Percentiles rank a stretch among this genome's conserved stretches.
phyloP scores from a whole-genome alignment of 345 rosid genomes.

The Eucalyptus microcorys region DNA sequence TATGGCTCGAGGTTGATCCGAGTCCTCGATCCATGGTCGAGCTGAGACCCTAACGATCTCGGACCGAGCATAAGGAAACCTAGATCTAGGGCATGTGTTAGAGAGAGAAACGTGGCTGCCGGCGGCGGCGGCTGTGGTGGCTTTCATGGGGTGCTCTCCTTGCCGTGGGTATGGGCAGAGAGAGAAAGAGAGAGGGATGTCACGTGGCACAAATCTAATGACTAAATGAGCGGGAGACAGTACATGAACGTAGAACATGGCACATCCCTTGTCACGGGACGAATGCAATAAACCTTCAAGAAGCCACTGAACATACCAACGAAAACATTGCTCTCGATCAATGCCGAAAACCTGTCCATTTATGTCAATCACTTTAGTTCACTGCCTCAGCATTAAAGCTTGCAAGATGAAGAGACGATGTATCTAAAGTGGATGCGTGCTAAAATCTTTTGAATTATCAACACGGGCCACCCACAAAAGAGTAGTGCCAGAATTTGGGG shows the following conservation, averaged over 20 bases:
- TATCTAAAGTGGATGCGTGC: background rate
- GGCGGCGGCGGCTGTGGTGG: background rate
- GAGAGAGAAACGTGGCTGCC: background rate
- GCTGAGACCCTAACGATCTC: background rate
- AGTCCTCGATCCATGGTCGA: background rate
- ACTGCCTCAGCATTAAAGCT: background rate
- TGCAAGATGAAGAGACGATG: background rate
- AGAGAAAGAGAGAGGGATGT: background rate
- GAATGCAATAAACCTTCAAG: background rate
- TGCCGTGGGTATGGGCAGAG: background rate
- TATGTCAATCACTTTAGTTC: background rate
- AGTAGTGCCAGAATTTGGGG: background rate
- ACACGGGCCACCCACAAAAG: background rate
- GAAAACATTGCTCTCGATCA: background rate
- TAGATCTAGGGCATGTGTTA: background rate
- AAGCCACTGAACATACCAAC: background rate
- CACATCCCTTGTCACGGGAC: background rate
- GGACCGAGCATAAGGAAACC: background rate
- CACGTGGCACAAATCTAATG: background rate
- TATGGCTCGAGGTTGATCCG: background rate
- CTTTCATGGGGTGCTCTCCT: background rate
- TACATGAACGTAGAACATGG: background rate
- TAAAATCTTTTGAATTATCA: background rate
- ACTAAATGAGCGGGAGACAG: background rate
- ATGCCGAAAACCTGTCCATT: background rate